phyloP scores from a whole-genome alignment of 768 basidiomycete genomes.

The Mycena haematopus region DNA sequence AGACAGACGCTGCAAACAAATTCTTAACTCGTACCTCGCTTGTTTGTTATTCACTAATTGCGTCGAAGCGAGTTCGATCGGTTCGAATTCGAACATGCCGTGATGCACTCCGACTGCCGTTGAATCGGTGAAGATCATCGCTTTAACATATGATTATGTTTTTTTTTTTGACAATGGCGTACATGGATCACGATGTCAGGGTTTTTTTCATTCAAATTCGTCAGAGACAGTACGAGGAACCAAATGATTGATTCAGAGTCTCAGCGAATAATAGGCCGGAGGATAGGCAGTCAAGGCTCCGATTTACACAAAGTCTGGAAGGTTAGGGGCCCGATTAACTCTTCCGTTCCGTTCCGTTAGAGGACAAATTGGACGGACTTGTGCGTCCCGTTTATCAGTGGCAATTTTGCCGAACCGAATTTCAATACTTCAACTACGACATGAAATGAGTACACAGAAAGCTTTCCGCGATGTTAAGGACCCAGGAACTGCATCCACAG shows the following conservation, averaged over 20 bases:
- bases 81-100: no score
- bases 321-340: not conserved
- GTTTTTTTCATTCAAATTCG: not conserved
- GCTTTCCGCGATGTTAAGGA: no score
- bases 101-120: no score
- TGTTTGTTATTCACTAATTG: no score
- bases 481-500: not conserved
- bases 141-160: no score
- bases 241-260: not conserved
- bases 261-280: not conserved
- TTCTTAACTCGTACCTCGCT: no score
- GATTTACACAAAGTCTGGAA: not conserved
- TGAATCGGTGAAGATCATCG: no score
- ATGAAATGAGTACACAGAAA: no score
- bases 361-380: not conserved
- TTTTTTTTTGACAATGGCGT: not conserved
- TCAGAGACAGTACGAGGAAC: not conserved
- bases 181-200: not conserved
- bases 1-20: no score
- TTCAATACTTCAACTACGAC: not conserved
- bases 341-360: not conserved
- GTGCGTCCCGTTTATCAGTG: not conserved
- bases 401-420: no score
- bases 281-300: not conserved
- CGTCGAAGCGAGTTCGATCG: no score